phyloP scores from a whole-genome alignment of 345 rosid species.

The Salix caprea region DNA sequence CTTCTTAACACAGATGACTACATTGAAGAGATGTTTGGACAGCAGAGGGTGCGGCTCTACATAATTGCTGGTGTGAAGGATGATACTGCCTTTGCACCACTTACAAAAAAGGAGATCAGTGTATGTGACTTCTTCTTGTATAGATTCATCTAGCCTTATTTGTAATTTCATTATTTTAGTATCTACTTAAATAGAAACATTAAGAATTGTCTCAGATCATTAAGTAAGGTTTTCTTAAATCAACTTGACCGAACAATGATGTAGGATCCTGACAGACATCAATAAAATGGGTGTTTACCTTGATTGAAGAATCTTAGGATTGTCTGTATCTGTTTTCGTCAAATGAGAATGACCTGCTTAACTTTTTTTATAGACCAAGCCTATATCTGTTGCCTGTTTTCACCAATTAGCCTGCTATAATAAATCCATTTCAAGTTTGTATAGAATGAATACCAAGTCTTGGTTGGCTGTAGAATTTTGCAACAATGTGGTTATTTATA shows the following conservation, averaged over 20 bases:
- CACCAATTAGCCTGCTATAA: not conserved
- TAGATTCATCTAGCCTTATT: not conserved
- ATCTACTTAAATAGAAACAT: no score
- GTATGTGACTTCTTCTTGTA: slow-evolving; percentile 43
- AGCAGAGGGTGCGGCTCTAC: slow-evolving; percentile 94
- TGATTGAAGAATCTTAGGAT: not conserved
- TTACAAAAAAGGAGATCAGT: slow-evolving; percentile 94
- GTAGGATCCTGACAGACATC: not conserved
- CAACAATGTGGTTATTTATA: not conserved
- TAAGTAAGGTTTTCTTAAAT: not conserved
- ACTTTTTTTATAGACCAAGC: not conserved
- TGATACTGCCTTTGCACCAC: slow-evolving; percentile 93
- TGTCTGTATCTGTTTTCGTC: not conserved
- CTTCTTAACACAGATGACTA: slow-evolving; percentile 76
- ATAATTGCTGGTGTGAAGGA: slow-evolving; percentile 86
- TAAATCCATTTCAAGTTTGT: no score
- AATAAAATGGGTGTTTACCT: not conserved
- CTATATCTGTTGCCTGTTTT: not conserved
- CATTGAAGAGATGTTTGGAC: slow-evolving; percentile 81
- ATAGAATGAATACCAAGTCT: not conserved
- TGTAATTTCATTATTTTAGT: not conserved
- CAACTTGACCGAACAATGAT: not conserved
- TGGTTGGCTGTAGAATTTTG: not conserved
- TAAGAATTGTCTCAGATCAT: not conserved
- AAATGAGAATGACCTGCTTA: no score